A percentile compares a stretch with the other conserved stretches of the same genome.
phyloP scores from a whole-genome alignment of 257 asterid species.

The Gynochthodes officinalis region DNA sequence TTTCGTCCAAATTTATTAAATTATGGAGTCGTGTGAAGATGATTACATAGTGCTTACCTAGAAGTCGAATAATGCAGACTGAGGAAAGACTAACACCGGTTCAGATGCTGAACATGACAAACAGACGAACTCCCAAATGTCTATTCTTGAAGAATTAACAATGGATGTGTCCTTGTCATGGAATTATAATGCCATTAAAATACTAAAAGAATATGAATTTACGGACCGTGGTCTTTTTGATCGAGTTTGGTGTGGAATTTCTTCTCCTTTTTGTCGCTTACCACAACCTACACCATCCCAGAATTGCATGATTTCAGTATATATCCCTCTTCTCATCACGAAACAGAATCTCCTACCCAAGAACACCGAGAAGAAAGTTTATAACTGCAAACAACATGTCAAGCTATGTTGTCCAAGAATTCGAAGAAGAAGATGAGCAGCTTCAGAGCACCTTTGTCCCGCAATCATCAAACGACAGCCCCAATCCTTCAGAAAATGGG shows the following conservation, averaged over 20 bases:
- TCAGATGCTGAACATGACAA: conserved; percentile 5
- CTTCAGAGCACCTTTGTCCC: conserved; percentile 6
- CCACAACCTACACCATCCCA: neutral
- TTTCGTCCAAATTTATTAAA: neutral
- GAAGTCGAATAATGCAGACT: conserved; percentile 10
- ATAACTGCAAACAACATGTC: conserved; percentile 10
- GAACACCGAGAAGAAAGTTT: neutral
- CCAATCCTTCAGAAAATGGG: conserved; percentile 12
- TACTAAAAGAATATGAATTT: neutral
- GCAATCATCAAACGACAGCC: conserved; percentile 18
- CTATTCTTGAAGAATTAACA: conserved; percentile 3
- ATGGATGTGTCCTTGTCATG: conserved; percentile 5
- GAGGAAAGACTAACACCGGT: neutral
- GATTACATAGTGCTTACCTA: neutral
- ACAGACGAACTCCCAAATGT: neutral
- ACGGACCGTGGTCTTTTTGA: neutral
- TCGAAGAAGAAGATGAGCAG: conserved; percentile 17
- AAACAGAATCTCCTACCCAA: neutral
- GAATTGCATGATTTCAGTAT: neutral
- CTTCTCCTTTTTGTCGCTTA: conserved; percentile 13
- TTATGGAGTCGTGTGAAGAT: neutral
- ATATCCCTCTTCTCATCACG: neutral
- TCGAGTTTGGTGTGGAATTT: conserved; percentile 8
- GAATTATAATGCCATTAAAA: neutral
- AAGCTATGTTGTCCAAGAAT: conserved; percentile 14